phyloP scores from a whole-genome alignment of 495 filamentous ascomycete genomes.

The Hypoxylon intermedium region DNA sequence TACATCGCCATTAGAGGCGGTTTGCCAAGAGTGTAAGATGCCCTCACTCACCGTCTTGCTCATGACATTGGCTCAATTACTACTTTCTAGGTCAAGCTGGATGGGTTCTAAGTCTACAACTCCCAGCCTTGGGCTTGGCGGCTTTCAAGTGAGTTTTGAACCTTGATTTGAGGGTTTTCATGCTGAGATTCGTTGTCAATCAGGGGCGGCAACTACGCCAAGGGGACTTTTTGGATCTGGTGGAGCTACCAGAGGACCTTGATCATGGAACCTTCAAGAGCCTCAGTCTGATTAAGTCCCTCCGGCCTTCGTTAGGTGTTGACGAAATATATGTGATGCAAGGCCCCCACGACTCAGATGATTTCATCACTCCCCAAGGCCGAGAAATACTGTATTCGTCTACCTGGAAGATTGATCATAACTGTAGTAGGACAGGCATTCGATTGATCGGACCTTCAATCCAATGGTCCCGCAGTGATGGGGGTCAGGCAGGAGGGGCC shows the following conservation, averaged over 20 bases:
- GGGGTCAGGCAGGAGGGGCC: conserved; percentile 65
- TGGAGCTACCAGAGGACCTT: conserved; percentile 36
- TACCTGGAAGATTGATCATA: conserved; percentile 65
- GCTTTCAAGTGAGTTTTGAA: conserved; percentile 41
- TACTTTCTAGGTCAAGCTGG: conserved; percentile 48
- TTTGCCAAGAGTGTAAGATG: conserved; percentile 53
- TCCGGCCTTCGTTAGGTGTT: conserved; percentile 38
- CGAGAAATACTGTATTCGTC: conserved; percentile 63
- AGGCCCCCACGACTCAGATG: conserved; percentile 63
- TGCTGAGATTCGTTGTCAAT: conserved; percentile 44
- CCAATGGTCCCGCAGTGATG: conserved; percentile 62
- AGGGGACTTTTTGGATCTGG: conserved; percentile 58
- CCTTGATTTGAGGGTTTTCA: neutral
- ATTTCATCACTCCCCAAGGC: conserved; percentile 58
- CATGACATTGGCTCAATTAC: no score
- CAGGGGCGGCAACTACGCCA: conserved; percentile 62
- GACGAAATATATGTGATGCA: conserved; percentile 62
- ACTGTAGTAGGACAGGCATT: conserved; percentile 64
- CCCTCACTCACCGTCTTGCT: neutral
- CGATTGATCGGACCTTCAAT: conserved; percentile 63
- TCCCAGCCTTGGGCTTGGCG: conserved; percentile 62
- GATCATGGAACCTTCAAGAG: conserved; percentile 11
- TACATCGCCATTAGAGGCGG: conserved; percentile 67
- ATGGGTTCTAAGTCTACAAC: conserved; percentile 67
- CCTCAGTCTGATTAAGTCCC: conserved; percentile 25